Evolutionary conservation across 441 rosid genomes (phyloP).

Genomic region (Monsonia emarginata): DNA sequence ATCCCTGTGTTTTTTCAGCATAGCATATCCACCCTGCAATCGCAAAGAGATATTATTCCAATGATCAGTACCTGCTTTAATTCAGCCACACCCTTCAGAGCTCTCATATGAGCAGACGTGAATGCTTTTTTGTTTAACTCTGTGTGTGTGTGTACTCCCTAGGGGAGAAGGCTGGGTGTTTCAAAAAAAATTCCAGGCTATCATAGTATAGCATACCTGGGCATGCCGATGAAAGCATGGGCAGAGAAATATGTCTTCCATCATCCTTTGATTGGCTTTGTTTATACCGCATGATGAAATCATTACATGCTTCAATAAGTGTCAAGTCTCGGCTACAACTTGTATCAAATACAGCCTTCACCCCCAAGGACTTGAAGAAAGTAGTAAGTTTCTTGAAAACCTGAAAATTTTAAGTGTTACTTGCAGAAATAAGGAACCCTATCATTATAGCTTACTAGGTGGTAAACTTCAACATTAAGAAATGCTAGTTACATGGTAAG

Average conservation of each 20-base stretch:
- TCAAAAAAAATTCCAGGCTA: not conserved
- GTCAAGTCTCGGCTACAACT: conserved; percentile 69
- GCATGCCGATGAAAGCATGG: conserved; percentile 84
- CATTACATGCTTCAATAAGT: conserved; percentile 74
- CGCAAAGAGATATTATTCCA: conserved; percentile 12
- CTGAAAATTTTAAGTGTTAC: conserved; percentile 25
- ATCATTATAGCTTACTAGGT: not conserved
- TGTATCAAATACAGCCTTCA: conserved; percentile 74
- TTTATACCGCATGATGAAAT: conserved; percentile 60
- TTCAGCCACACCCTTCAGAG: not conserved
- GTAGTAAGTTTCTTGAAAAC: conserved; percentile 71
- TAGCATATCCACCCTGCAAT: conserved; percentile 91
- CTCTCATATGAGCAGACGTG: not conserved
- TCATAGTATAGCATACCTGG: conserved; percentile 47
- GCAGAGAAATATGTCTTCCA: conserved; percentile 36
- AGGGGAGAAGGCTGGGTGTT: not conserved
- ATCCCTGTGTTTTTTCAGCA: conserved; percentile 86
- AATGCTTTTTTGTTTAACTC: no score
- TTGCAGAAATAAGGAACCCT: conserved; percentile 3
- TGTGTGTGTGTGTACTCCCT: not conserved
- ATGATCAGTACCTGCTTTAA: not conserved
- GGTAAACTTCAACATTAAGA: not conserved
- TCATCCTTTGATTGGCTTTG: conserved; percentile 31
- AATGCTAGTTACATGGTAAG: conserved; percentile 5
- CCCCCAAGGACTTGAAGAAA: conserved; percentile 75